Evolutionary conservation across 2,329 filamentous ascomycete genomes (phyloP), one percentile per base, ranked within the genome.

Genomic region (Monosporascus sp.): DNA sequence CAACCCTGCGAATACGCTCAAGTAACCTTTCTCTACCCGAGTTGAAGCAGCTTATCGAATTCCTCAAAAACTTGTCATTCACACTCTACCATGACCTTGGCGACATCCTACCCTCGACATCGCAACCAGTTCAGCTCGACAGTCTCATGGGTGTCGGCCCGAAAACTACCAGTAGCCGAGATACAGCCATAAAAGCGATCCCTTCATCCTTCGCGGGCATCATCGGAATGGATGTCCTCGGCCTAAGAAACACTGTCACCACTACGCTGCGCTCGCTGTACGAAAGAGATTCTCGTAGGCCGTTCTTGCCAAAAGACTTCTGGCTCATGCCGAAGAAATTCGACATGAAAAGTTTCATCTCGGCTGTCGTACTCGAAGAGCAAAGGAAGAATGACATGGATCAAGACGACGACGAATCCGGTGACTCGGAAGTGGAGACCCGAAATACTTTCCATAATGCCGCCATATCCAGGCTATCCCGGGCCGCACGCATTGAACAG

Each of bases 271-370:
- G 88, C 53, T 93, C 95, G 80, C 76, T 97, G 8, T 97, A 97
- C 67, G 92, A 97, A 70, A 80, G 93, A 68, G 93, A 97, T 69
- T 99, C 94, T 7, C 81, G 94, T 55, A 84, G 92, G 22, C 85
- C 82, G 31, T 97, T 97, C 66, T 73, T 97, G 22, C 88, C 91
- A 2, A 73, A 79, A n/a, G 82, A 85, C 48, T 92, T 96, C 68
- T 99, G 94, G 94, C 77, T 97, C 37, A 97, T 97, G 92, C 94
- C 88, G 2, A 78, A 77, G 1, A 87, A 85, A 56, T 89, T 97
- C 53, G 88, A 97, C 63, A 94, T 96, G 86, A 85, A 88, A 57
- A 84, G 87, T 0, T 97, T 97, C 64, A 88, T 96, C 46, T 79
- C 84, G 8, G 87, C 89, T 2, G 92, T 97, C 1, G 91, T 97